A percentile compares a stretch with the other conserved stretches of the same genome.
These are phyloP conservation scores for Monosporozyma servazzii DNA, from an alignment of 805 yeast genomes.

Conservation along the genomic window DNA sequence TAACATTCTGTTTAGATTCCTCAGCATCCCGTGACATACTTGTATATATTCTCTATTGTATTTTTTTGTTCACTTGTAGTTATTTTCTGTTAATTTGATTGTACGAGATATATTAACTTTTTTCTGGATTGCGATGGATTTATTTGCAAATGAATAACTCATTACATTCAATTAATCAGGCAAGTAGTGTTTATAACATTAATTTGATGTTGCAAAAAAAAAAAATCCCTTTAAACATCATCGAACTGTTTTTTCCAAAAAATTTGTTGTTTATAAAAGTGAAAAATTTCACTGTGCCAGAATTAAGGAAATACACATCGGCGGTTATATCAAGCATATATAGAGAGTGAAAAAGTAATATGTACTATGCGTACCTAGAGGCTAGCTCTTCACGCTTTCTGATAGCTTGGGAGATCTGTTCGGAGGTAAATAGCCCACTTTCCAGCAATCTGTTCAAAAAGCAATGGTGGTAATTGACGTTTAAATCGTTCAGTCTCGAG, in stretches of 20 bases:
- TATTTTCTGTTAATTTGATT: too few relatives aligned
- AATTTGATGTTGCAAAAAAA: background rate
- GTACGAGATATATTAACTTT: background rate
- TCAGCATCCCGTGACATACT: background rate
- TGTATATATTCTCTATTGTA: background rate
- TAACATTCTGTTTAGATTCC: background rate
- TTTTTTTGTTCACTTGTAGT: background rate
- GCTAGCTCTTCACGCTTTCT: conserved; percentile 28
- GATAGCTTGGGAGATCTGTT: conserved; percentile 20
- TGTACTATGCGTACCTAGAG: conserved; percentile 19
- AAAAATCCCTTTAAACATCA: background rate
- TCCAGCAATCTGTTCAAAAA: conserved; percentile 25
- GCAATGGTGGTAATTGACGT: conserved; percentile 25
- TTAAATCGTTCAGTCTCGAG: conserved; percentile 54
- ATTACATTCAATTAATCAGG: background rate
- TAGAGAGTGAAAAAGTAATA: background rate
- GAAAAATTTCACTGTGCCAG: too few relatives aligned
- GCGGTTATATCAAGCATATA: background rate
- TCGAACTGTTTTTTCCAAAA: background rate
- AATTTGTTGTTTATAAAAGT: too few relatives aligned
- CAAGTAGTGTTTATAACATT: background rate
- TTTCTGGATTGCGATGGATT: background rate
- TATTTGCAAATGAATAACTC: background rate
- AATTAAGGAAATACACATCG: background rate
- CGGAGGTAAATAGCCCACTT: conserved; percentile 15